phyloP scores from a whole-genome alignment of 169 alveolate genomes.

The Plasmodium coatneyi region DNA sequence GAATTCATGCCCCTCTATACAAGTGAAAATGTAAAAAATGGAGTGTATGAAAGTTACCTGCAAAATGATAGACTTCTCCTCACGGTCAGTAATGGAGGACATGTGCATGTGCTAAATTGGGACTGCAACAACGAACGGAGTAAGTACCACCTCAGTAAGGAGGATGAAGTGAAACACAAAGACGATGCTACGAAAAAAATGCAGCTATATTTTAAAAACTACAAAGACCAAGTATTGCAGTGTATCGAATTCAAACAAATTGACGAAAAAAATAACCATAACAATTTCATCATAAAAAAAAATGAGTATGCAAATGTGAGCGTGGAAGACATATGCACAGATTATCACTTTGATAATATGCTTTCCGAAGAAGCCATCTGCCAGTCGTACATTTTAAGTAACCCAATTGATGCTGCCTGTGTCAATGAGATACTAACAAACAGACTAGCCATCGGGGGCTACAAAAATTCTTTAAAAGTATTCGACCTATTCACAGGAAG shows the following conservation, averaged over 20 bases:
- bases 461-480: constrained; percentile 75
- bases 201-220: constrained; percentile 22
- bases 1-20: constrained; percentile 46
- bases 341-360: constrained; percentile 65
- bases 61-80: constrained; percentile 39
- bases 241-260: constrained; percentile 30
- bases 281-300: background rate
- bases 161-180: constrained; percentile 9
- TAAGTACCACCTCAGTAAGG: constrained; percentile 17
- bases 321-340: constrained; percentile 36
- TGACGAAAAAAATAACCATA: constrained; percentile 31
- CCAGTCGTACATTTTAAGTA: constrained; percentile 75
- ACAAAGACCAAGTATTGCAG: constrained; percentile 22
- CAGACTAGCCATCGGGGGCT: constrained; percentile 81
- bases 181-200: constrained; percentile 14
- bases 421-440: constrained; percentile 77
- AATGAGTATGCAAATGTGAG: constrained; percentile 28
- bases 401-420: constrained; percentile 77
- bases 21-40: constrained; percentile 36
- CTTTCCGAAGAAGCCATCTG: constrained; percentile 32
- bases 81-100: constrained; percentile 55
- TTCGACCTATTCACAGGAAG: constrained; percentile 80
- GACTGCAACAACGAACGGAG: constrained; percentile 3
- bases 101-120: constrained; percentile 57
- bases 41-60: constrained; percentile 42